These are phyloP conservation scores for Lignosus rhinocerotis DNA, from an alignment of 1,284 basidiomycete genomes.

Conservation along the genomic window DNA sequence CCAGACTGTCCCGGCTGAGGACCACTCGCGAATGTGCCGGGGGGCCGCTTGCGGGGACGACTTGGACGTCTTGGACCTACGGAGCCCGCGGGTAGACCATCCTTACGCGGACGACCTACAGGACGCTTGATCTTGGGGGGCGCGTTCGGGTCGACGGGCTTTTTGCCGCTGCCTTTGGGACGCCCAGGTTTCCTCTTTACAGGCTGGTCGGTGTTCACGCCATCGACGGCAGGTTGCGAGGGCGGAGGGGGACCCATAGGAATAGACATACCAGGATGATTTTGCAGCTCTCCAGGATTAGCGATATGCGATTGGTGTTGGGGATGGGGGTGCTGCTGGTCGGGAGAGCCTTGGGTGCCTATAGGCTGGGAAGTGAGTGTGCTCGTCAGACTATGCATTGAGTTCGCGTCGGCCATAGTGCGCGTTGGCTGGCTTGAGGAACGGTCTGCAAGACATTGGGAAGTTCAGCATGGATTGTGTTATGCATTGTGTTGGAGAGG, in stretches of 20 bases:
- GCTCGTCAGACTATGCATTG: constrained; percentile 28
- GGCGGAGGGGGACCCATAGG: constrained; percentile 17
- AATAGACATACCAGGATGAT: constrained; percentile 17
- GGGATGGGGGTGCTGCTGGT: constrained; percentile 16
- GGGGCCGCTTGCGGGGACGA: constrained; percentile 43
- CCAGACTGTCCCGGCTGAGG: constrained; percentile 23
- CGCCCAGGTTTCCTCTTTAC: constrained; percentile 43
- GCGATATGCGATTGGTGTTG: constrained; percentile 18
- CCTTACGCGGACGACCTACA: constrained; percentile 57
- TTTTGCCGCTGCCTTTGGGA: constrained; percentile 58
- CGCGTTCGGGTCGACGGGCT: constrained; percentile 41
- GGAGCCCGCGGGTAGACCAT: constrained; percentile 57
- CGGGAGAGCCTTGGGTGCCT: constrained; percentile 7
- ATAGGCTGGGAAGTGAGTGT: constrained; percentile 27
- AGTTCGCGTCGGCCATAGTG: constrained; percentile 25
- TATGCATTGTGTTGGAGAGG: neutral
- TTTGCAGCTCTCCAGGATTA: constrained; percentile 15
- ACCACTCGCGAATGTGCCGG: constrained; percentile 35
- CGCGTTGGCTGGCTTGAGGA: neutral
- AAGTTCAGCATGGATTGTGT: constrained; percentile 9
- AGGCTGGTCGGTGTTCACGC: constrained; percentile 28
- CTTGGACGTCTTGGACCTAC: constrained; percentile 39
- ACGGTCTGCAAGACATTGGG: neutral
- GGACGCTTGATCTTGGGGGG: constrained; percentile 50
- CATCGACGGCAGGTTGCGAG: constrained; percentile 18